Evolutionary conservation across 768 basidiomycete genomes (phyloP), one percentile per base, ranked within the genome.

Genomic region (Xerocomellus dryophilus): DNA sequence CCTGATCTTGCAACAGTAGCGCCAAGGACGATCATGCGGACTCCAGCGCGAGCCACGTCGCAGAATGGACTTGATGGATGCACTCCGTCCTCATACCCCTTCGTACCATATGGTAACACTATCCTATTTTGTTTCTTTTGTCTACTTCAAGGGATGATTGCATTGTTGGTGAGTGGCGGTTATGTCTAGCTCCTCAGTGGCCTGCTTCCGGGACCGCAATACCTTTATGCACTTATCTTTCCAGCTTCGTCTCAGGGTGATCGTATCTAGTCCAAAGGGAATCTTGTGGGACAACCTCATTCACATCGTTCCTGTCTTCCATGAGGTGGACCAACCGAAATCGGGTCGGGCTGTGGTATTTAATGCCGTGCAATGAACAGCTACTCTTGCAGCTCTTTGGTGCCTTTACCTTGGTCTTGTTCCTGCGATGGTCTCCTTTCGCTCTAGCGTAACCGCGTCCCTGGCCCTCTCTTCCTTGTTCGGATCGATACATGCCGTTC

Each of bases 361-460:
- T 63, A 68, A 58, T 40, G 15, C 31, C 38, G 1, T 36, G 21
- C 44, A 32, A 15, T 7, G 27, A 47, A 5, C n/a, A 35, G 23
- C 25, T 49, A 2, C 29, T 6, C 58, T 43, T 17, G 17, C 46
- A 52, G 44, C 49, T 21, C 29, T 18, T 8, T 7, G 10, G 25
- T 34, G 25, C 20, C 23, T 43, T 42, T 14, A 0, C 43, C 36
- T 25, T 34, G n/a, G 9, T 25, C 54, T 43, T 14, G 21, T 21
- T 5, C 31, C 20, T 4, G 7, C 20, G 23, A 66, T 70, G 66
- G 32, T 62, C 3, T 56, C 35, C 39, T 25, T 66, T 5, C 46
- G 8, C 49, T 55, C 25, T 11, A 5, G 38, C 7, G 6, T 68
- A 14, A 35, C 49, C 11, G 50, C 51, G 0, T 47, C 47, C 8